Evolutionary conservation across 306 rosid genomes (phyloP).

Genomic region (Myrica gale): DNA sequence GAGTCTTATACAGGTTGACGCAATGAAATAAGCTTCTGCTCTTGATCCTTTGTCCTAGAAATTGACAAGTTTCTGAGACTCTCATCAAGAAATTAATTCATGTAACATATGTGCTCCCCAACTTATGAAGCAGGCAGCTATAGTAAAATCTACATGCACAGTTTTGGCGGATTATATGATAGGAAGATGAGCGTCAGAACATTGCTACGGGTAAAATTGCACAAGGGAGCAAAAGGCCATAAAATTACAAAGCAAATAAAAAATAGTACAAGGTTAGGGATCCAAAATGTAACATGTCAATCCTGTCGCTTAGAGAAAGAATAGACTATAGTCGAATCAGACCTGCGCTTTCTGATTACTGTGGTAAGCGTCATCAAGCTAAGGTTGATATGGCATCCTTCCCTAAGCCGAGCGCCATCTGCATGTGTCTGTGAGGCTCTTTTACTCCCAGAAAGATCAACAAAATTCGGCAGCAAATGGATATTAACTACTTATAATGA

Average conservation of each 20-base stretch:
- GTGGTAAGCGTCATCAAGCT: conserved; percentile 99
- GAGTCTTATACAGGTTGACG: background rate
- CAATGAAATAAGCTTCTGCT: background rate
- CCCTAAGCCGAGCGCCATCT: conserved; percentile 96
- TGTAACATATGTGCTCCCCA: background rate
- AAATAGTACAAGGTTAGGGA: background rate
- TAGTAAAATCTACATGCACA: background rate
- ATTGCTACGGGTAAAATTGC: background rate
- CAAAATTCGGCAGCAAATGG: conserved; percentile 69
- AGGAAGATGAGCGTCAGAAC: background rate
- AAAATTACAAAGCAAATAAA: background rate
- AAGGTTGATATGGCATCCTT: conserved; percentile 98
- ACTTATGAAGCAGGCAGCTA: background rate
- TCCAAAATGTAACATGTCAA: background rate
- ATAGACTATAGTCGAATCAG: conserved; percentile 25
- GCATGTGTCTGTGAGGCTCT: conserved; percentile 97
- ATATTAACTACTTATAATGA: conserved; percentile 7
- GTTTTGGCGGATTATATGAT: background rate
- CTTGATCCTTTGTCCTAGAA: background rate
- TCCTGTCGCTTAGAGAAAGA: background rate
- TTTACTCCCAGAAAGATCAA: conserved; percentile 98
- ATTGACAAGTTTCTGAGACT: background rate
- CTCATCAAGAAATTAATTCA: background rate
- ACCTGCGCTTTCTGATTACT: conserved; percentile 98
- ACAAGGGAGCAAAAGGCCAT: background rate